Evolutionary conservation across 2,329 filamentous ascomycete genomes (phyloP).

Genomic region (Alternaria rosae): DNA sequence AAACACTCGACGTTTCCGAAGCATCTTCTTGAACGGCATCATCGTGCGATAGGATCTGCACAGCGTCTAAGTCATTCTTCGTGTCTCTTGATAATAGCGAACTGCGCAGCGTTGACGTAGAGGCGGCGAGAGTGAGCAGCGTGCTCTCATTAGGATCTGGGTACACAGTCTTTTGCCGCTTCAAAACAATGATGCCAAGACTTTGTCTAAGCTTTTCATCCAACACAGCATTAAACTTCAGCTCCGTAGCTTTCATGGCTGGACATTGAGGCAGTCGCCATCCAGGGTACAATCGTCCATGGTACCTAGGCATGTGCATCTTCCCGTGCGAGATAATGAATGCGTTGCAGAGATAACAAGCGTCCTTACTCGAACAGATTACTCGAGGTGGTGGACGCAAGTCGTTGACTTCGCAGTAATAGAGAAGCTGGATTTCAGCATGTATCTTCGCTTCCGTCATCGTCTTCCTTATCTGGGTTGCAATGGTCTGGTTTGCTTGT

Average conservation of each 20-base stretch:
- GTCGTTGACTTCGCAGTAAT: constrained; percentile 43
- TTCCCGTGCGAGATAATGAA: constrained; percentile 55
- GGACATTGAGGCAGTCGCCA: constrained; percentile 54
- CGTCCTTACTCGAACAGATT: constrained; percentile 59
- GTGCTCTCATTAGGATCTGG: constrained; percentile 27
- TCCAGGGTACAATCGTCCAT: constrained; percentile 56
- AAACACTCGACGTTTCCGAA: no score
- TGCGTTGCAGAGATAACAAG: constrained; percentile 61
- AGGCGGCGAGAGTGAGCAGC: constrained; percentile 15
- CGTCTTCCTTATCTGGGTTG: constrained; percentile 14
- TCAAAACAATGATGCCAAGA: neutral
- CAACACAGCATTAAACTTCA: constrained; percentile 14
- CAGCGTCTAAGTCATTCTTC: no score
- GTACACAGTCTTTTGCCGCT: constrained; percentile 16
- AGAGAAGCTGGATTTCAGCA: constrained; percentile 60
- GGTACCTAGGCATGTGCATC: constrained; percentile 53
- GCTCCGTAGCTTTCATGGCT: constrained; percentile 6
- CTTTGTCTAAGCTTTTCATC: constrained; percentile 2
- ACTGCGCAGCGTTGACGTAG: constrained; percentile 17
- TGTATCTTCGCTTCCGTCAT: constrained; percentile 47
- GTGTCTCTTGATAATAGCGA: no score
- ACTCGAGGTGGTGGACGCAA: constrained; percentile 48
- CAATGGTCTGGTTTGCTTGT: constrained; percentile 14
- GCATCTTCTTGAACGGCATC: no score
- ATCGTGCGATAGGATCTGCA: no score